Evolutionary conservation across 2,329 filamentous ascomycete genomes (phyloP), one percentile per base, ranked within the genome.

Genomic region (Stemphylium beticola): DNA sequence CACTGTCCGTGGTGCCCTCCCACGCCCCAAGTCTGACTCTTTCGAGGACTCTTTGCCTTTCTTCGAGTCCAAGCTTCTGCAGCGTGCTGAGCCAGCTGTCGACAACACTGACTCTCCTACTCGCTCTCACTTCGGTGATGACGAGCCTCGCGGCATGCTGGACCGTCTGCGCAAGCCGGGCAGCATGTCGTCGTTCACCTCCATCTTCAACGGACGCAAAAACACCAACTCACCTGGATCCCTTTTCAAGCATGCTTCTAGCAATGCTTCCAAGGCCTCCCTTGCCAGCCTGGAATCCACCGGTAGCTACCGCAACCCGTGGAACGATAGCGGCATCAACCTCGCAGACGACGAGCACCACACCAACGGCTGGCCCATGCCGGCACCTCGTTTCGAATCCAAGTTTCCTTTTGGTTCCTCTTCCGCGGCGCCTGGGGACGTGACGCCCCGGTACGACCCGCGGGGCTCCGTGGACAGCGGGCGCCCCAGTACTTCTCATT

Each of bases 251-350:
- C 80, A 82, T 63, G 80, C 79, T 31, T 97, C 93, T 56, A 96
- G 93, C 80, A 88, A 89, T 65, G 93, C 93, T 57, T 97, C 93
- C 63, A 97, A 96, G 79, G 95, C 93, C 43, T 97, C 93, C 31
- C 87, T 98, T 65, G 93, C 96, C 66, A 96, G 92, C 60, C 93
- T 97, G 76, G 93, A 98, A 78, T 97, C 93, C 43, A 92, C 92
- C 32, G 90, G 93, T 73, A 96, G 92, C 80, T 96, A 96, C 76
- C 90, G 93, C 77, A 96, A 97, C 78, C 93, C 93, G 58, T 98
- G 93, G 93, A 97, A 97, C 75, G 93, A 98, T 76, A 96, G 92
- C 72, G 93, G 93, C 68, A 92, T 97, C 73, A 97, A 97, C 74
- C 86, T 97, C 64, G 83, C 90, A 60, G 93, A 97, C 69, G 68